These are phyloP conservation scores for Ophiostoma tasmaniense DNA, from an alignment of 2,329 filamentous ascomycete genomes.

Conservation along the genomic window DNA sequence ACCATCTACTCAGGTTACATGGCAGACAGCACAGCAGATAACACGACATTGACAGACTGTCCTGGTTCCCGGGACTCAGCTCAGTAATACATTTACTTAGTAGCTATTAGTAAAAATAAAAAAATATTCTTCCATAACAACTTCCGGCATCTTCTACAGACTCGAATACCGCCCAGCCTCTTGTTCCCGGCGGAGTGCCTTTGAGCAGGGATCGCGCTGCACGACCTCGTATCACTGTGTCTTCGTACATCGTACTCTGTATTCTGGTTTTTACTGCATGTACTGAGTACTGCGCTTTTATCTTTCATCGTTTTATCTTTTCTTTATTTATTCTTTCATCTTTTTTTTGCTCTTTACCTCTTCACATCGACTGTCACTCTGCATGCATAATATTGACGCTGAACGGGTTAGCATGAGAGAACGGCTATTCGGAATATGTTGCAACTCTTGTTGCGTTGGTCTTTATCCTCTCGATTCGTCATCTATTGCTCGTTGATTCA, in stretches of 20 bases:
- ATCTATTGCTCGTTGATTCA: too few species aligned
- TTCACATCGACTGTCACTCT: background rate
- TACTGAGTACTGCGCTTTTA: background rate
- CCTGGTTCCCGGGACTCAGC: background rate
- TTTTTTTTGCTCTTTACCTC: background rate
- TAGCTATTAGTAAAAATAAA: too few species aligned
- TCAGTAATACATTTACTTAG: background rate
- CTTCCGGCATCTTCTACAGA: background rate
- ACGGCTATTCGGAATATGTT: background rate
- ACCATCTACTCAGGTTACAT: background rate
- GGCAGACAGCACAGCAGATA: background rate
- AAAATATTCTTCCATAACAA: background rate
- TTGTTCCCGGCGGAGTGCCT: constrained; percentile 1
- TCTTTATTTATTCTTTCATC: background rate
- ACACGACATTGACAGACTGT: background rate
- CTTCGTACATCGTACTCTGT: background rate
- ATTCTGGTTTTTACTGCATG: background rate
- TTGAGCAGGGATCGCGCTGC: background rate
- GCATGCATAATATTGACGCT: background rate
- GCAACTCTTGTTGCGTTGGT: background rate
- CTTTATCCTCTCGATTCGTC: background rate
- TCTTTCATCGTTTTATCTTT: background rate
- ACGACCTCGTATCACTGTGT: background rate
- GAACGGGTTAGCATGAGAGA: background rate
- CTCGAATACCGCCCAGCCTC: background rate